These are phyloP conservation scores for Umbelopsis ramanniana DNA, from an alignment of 192 early-diverging fungal genomes.

Conservation along the genomic window DNA sequence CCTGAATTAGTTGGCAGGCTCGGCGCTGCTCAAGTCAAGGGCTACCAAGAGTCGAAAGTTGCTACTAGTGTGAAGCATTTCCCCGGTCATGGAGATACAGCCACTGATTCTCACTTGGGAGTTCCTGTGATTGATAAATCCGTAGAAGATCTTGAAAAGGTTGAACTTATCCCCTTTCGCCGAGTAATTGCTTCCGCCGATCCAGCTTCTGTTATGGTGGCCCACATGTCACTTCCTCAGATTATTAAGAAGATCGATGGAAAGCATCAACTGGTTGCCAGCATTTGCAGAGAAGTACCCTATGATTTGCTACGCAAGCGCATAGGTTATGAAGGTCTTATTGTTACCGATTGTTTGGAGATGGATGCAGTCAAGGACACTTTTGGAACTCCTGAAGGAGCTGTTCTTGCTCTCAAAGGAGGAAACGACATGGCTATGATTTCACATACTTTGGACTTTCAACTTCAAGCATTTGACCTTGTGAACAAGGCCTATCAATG, in stretches of 20 bases:
- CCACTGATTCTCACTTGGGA: constrained; percentile 43
- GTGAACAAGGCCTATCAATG: constrained; percentile 20
- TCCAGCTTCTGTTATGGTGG: constrained; percentile 41
- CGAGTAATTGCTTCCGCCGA: constrained; percentile 28
- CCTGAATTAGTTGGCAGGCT: constrained; percentile 33
- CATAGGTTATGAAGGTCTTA: constrained; percentile 38
- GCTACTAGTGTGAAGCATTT: constrained; percentile 47
- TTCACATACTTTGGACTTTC: constrained; percentile 39
- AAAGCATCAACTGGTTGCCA: constrained; percentile 16
- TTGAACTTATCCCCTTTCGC: constrained; percentile 39
- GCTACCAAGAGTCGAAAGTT: constrained; percentile 29
- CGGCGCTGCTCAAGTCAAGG: constrained; percentile 37
- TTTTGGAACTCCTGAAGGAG: constrained; percentile 31
- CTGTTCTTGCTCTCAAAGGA: constrained; percentile 37
- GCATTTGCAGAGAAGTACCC: constrained; percentile 39
- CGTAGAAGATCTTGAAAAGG: constrained; percentile 32
- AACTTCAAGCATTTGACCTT: constrained; percentile 28
- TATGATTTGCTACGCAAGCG: constrained; percentile 32
- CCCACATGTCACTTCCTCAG: constrained; percentile 39
- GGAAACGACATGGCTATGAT: constrained; percentile 46
- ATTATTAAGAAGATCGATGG: constrained; percentile 30
- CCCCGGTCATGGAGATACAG: constrained; percentile 47
- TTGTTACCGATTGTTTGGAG: constrained; percentile 46
- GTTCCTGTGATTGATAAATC: constrained; percentile 44
- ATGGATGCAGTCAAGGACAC: constrained; percentile 46